Percentiles rank a stretch among this genome's conserved stretches.
Evolutionary conservation across 306 rosid genomes (phyloP).

Genomic region (Cucurbita maxima): DNA sequence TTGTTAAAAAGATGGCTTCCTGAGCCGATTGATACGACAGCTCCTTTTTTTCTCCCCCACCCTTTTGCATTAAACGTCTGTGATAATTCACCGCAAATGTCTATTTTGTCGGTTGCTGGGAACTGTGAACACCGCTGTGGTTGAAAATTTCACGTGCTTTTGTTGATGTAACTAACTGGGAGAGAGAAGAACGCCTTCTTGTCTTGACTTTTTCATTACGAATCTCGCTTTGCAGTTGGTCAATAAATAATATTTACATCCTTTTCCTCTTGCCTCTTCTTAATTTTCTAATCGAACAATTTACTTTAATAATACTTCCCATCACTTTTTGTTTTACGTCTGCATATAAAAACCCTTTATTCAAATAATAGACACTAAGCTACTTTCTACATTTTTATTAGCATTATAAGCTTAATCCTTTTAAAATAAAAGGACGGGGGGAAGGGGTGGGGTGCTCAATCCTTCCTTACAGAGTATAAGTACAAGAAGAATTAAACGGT

Average conservation of each 20-base stretch:
- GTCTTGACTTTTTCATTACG: background rate
- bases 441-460: background rate
- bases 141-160: conserved; percentile 7
- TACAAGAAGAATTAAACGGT: background rate
- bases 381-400: background rate
- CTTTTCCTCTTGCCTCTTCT: background rate
- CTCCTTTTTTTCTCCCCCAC: background rate
- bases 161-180: background rate
- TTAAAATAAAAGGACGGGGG: background rate
- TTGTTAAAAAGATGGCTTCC: background rate
- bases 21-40: conserved; percentile 17
- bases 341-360: background rate
- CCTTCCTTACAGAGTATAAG: background rate
- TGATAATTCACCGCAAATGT: conserved; percentile 4
- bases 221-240: background rate
- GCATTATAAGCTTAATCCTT: background rate
- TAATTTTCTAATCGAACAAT: background rate
- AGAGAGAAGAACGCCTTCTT: background rate
- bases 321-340: background rate
- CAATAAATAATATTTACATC: background rate
- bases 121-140: conserved; percentile 7
- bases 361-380: background rate
- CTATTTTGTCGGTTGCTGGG: conserved; percentile 14
- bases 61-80: background rate
- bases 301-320: background rate